These are phyloP conservation scores for Leccinum longicurvipes DNA, from an alignment of 768 basidiomycete genomes.

Conservation along the genomic window DNA sequence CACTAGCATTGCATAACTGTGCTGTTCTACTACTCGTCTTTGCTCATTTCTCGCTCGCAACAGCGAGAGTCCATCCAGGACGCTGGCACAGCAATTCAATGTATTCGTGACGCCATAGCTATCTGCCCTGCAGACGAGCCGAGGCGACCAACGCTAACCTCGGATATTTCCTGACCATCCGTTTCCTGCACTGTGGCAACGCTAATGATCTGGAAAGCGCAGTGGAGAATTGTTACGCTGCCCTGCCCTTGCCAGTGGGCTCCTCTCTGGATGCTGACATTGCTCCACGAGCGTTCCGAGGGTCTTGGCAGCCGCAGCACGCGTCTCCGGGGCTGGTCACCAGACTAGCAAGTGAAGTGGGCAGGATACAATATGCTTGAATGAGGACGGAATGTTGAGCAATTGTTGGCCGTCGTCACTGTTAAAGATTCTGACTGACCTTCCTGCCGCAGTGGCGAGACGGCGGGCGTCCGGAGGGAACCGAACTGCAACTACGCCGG, in stretches of 20 bases:
- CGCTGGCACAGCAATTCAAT: constrained; percentile 14
- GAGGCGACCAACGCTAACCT: constrained; percentile 3
- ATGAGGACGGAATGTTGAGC: too few species aligned
- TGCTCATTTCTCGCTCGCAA: constrained; percentile 10
- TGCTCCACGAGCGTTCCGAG: too few species aligned
- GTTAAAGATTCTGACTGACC: too few species aligned
- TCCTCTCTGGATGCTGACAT: constrained; percentile 3
- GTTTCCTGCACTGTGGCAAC: constrained; percentile 21
- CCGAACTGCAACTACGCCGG: too few species aligned
- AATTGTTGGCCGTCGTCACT: too few species aligned
- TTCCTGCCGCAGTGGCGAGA: too few species aligned
- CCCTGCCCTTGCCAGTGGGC: constrained; percentile 3
- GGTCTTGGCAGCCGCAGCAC: too few species aligned
- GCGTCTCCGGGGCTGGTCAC: too few species aligned
- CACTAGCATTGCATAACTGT: background rate
- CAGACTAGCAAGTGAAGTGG: too few species aligned
- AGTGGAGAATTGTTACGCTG: constrained; percentile 15
- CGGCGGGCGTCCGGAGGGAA: too few species aligned
- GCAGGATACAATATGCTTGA: too few species aligned
- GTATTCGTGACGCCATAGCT: constrained; percentile 8
- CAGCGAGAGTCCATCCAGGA: constrained; percentile 13
- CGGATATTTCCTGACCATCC: constrained; percentile 11
- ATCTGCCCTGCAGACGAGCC: constrained; percentile 3
- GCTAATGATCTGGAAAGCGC: constrained; percentile 24
- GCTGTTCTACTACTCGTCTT: constrained; percentile 7